phyloP scores from a whole-genome alignment of 202 grass and related monocot genomes.

The Digitaria exilis region DNA sequence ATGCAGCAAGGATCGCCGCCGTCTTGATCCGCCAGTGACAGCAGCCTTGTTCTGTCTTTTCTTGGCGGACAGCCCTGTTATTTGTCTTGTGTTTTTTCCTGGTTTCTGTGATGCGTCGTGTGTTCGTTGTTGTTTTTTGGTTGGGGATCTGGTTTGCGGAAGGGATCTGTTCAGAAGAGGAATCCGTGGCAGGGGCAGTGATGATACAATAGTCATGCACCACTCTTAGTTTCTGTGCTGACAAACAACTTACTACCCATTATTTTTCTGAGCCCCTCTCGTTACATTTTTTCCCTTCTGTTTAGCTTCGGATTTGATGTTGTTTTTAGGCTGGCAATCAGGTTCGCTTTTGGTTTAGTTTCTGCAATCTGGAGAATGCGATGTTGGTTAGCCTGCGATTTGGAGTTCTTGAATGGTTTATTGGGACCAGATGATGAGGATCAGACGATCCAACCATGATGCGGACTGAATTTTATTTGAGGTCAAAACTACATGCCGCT shows the following conservation, averaged over 20 bases:
- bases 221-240: slow-evolving; percentile 50
- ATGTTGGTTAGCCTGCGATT: fast-evolving
- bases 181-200: slow-evolving; percentile 2
- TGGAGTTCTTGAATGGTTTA: neutral
- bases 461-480: slow-evolving; percentile 54
- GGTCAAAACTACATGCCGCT: slow-evolving; percentile 37
- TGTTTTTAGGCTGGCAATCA: neutral
- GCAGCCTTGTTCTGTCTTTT: too few species aligned
- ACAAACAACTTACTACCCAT: slow-evolving; percentile 46
- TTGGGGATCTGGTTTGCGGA: neutral
- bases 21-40: too few species aligned
- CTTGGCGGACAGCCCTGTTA: too few species aligned
- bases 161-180: too few species aligned
- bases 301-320: too few species aligned
- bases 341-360: too few species aligned
- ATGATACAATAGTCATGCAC: slow-evolving; percentile 55
- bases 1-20: neutral
- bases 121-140: neutral
- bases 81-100: neutral
- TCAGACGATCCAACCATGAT: slow-evolving; percentile 38
- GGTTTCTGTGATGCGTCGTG: neutral
- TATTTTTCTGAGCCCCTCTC: slow-evolving; percentile 38
- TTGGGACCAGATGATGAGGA: slow-evolving; percentile 42
- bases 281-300: fast-evolving
- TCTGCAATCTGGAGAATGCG: neutral